A percentile compares a stretch with the other conserved stretches of the same genome.
Conservation (phyloP, 805 yeast species). For the Schizosaccharomyces osmophilus region DNA sequence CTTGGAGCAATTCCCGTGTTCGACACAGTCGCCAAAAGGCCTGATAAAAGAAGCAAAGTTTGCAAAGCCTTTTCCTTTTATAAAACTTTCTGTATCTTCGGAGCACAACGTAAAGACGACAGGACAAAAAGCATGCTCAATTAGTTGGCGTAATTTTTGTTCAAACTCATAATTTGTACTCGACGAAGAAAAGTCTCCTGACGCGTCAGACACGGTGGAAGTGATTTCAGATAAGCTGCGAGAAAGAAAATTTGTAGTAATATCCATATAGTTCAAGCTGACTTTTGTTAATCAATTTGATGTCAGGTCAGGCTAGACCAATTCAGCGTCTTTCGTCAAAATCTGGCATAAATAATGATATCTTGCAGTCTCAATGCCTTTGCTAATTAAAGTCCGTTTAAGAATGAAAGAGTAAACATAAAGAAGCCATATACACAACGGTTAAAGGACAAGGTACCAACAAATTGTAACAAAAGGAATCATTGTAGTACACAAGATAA, state of each 20-base stretch:
- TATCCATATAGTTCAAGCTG: neutral
- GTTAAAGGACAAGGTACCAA: no score
- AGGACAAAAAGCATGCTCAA: conserved; percentile 14
- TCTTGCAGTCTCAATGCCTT: no score
- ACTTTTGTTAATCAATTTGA: no score
- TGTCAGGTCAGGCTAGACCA: no score
- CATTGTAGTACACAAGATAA: no score
- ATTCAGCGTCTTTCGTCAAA: no score
- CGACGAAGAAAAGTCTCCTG: neutral
- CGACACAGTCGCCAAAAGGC: conserved; percentile 32
- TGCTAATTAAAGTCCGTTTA: no score
- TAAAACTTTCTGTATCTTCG: conserved; percentile 20
- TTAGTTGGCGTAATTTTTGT: neutral
- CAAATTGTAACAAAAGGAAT: no score
- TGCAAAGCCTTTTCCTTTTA: conserved; percentile 19
- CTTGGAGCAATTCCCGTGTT: conserved; percentile 21
- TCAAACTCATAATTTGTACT: neutral
- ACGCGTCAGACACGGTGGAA: neutral
- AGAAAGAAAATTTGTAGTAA: neutral
- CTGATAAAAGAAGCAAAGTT: conserved; percentile 25
- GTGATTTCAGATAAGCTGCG: neutral
- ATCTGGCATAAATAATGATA: no score
- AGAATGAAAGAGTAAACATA: no score
- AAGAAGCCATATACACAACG: no score
- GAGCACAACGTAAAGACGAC: conserved; percentile 27